Evolutionary conservation across 495 filamentous ascomycete species (phyloP), one percentile per base, ranked within the genome.

Genomic region (Saxispiralis lemnorum): DNA sequence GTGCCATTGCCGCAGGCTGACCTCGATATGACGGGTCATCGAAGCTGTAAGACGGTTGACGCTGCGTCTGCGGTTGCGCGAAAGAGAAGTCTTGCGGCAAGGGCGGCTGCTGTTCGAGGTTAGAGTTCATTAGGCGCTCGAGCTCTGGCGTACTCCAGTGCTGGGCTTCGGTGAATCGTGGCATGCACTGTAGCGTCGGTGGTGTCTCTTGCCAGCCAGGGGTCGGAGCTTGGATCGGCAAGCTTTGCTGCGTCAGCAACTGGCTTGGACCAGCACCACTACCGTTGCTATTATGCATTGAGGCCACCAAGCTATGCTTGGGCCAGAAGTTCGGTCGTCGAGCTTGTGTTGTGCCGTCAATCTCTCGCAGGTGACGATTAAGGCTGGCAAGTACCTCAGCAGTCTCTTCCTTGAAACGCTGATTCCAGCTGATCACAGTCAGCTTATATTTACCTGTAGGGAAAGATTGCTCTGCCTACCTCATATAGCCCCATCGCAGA

Each of bases 401-500:
- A 2, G 46, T 46, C 32, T 53, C 50, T 10, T 31, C 21, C 15
- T 38, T 41, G 30, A 38, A 53, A 4, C 45, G 45, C 24, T 53
- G 50, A 16, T 38, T 45, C 50, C 50, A 53, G 43, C 50, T 53
- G 14, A 1, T 32, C 24, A 28, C 24, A 28, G 24, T 7, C 11
- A 28, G 34, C 35, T 40, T 36, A 41, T 6, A 6, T 4, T 6
- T 5, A 12, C 4, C 34, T 3, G 34, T 14, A 3, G 34, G 13
- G 6, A 12, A 17, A 35, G n/a, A 35, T 4, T 6, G 34, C 16
- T 4, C 4, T 6, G 33, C 46, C 15, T 44, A 62, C 48, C 54
- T 54, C 33, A 56, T 56, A 48, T 60, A 62, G 28, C 59, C 59
- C 46, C 55, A 62, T 16, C 58, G 52, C 11, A 57, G 41, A 30